Evolutionary conservation across 2,329 filamentous ascomycete genomes (phyloP).

Genomic region (Trichoderma endophyticum): DNA sequence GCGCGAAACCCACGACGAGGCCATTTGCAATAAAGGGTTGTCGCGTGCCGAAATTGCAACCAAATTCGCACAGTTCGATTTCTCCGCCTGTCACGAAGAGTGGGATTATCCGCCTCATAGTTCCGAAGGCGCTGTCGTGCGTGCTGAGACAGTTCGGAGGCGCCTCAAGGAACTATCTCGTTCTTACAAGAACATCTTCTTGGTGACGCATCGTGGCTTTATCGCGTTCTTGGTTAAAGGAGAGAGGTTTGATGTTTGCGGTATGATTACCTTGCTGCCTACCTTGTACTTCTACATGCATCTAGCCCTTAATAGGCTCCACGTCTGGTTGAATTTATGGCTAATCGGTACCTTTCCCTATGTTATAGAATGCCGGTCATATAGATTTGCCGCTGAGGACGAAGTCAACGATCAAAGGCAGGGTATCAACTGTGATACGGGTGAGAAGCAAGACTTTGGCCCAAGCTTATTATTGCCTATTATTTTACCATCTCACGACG

Average conservation of each 20-base stretch:
- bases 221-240: neutral
- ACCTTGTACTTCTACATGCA: neutral
- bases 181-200: neutral
- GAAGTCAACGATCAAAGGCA: neutral
- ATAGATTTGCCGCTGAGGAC: neutral
- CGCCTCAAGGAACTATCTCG: neutral
- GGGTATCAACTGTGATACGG: neutral
- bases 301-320: neutral
- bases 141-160: neutral
- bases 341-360: neutral
- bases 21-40: neutral
- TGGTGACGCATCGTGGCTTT: neutral
- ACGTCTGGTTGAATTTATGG: neutral
- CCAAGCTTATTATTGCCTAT: neutral
- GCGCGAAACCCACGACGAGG: neutral
- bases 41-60: neutral
- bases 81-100: neutral
- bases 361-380: neutral
- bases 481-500: neutral
- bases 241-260: neutral
- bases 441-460: neutral
- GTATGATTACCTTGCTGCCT: neutral
- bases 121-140: neutral
- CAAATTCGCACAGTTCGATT: neutral
- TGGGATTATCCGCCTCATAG: neutral